Base-by-base conservation (phyloP, 306 rosid species). In the Lathyrus aphaca region DNA sequence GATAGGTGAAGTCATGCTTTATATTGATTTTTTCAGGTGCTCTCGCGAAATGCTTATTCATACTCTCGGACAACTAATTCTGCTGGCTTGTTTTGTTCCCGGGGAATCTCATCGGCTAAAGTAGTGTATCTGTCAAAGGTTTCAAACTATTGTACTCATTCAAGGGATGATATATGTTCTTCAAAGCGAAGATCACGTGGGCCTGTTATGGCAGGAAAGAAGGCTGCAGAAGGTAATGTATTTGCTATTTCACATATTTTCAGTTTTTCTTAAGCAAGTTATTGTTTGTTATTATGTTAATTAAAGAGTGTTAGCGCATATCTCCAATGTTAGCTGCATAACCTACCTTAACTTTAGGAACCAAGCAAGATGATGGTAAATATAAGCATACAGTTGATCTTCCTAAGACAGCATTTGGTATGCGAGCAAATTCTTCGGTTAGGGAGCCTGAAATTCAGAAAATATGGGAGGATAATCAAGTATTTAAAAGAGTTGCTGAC, bases 321-420 rank as follows among this genome's bases (percentile, higher is more conserved):
- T 50, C 35, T 74, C 18, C 45, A 35, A 57, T 53, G 73, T 71
- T 73, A 46, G 73, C 74, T 79, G 73, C 69, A 30, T 77, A 55
- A 71, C 43, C 63, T 64, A 54, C 72, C 54, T 68, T 37, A 73
- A 71, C 80, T 78, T 68, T 18, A 95, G 97, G 97, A 74, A 64
- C 66, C 66, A 87, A 83, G 55, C 90, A 84, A 83, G 95, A 85
- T 81, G 96, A 91, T 66, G 91, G 99, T 50, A 95, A 86, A 72
- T 95, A 95, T 87, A 95, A 91, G 83, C 97, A 95, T 78, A 91
- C 99, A 1, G 88, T 95, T 85, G 97, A 95, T 82, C 87, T 95
- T 84, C 99, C 99, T 30, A 86, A 87, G 84, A 95, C 99, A 66
- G 29, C 88, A 19, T 95, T 91, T 81, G 88, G 97, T 40, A 87